Evolutionary conservation across 805 yeast genomes (phyloP), one percentile per base, ranked within the genome.

Genomic region (Kodamaea sagamina): DNA sequence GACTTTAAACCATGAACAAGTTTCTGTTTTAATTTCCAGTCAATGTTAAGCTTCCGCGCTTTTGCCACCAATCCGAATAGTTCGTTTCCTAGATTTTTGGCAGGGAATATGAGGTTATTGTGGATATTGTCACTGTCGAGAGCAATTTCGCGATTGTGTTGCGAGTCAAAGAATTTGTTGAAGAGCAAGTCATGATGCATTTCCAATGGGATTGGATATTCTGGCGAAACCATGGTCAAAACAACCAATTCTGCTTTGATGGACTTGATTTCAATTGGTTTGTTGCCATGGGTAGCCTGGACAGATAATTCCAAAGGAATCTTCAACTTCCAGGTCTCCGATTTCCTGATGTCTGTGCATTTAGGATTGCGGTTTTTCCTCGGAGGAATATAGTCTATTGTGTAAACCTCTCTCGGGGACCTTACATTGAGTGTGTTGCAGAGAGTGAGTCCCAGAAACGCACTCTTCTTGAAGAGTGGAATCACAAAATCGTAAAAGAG

Each of bases 181-280:
- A 58, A 66, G 1, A 69, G 48, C 12, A 63, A 53, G 32, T 63
- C 71, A 47, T 68, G 71, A 43, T 60, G 57, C 21, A 70, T 44
- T 50, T 68, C 75, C 7, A 70, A 42, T 1, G 75, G 74, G 9
- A 70, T 64, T 2, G 70, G 64, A 18, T 52, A 48, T 37, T 60
- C 57, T 10, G 59, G 55, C 1, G 74, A 63, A 32, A 59, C 51
- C 12, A 62, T 47, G 19, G 72, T 62, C 24, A 61, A 39, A 1
- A 58, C 71, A 3, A 59, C 60, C 19, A 70, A 54, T 29, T 67
- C 72, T 2, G 62, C 59, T 2, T 32, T 25, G 7, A 59, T 47
- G 1, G 37, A 11, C 28, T 54, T 59, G 35, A 63, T 46, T 4
- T 19, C 16, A n/a, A 40, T 16, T 12, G 36, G 31, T 17, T 40